phyloP scores from a whole-genome alignment of 441 rosid genomes.

The Gossypium davidsonii region DNA sequence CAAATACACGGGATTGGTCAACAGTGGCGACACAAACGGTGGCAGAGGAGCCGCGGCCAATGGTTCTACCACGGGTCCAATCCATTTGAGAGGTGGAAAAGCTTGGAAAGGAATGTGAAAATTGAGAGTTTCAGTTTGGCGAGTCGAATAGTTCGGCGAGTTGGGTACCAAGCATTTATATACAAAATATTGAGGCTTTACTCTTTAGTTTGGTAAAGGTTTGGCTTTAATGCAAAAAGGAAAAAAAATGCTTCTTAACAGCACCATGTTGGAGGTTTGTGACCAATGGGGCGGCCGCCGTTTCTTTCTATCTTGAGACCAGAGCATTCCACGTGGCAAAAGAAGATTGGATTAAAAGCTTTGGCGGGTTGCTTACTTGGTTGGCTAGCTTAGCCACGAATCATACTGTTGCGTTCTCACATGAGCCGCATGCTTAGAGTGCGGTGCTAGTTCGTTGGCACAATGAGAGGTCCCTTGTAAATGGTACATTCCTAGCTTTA shows the following conservation, averaged over 20 bases:
- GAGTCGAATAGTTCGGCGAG: background rate
- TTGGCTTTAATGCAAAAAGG: slow-evolving; percentile 21
- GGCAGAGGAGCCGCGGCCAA: slow-evolving; percentile 45
- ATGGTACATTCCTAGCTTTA: background rate
- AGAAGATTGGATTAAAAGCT: slow-evolving; percentile 4
- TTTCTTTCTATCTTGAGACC: slow-evolving; percentile 12
- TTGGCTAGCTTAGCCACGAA: background rate
- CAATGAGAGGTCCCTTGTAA: background rate
- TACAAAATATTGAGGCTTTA: background rate
- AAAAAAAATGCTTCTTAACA: slow-evolving; percentile 3
- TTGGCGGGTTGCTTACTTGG: slow-evolving; percentile 17
- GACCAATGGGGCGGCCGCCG: slow-evolving; percentile 41
- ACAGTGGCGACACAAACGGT: slow-evolving; percentile 36
- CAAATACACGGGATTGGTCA: slow-evolving; percentile 30
- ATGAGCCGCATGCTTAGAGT: background rate
- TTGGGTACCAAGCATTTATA: background rate
- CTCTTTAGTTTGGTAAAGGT: slow-evolving; percentile 12
- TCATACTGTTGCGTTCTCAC: slow-evolving; percentile 16
- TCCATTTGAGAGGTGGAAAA: slow-evolving; percentile 17
- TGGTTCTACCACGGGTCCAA: slow-evolving; percentile 36
- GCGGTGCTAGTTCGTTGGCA: slow-evolving; percentile 4
- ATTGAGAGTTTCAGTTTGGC: background rate
- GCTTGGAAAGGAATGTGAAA: background rate
- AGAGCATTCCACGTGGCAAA: slow-evolving; percentile 26
- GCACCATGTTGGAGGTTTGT: background rate